Evolutionary conservation across 164 flowering plant species (phyloP), one percentile per base, ranked within the genome.

Genomic region (Stephania yunnanensis): DNA sequence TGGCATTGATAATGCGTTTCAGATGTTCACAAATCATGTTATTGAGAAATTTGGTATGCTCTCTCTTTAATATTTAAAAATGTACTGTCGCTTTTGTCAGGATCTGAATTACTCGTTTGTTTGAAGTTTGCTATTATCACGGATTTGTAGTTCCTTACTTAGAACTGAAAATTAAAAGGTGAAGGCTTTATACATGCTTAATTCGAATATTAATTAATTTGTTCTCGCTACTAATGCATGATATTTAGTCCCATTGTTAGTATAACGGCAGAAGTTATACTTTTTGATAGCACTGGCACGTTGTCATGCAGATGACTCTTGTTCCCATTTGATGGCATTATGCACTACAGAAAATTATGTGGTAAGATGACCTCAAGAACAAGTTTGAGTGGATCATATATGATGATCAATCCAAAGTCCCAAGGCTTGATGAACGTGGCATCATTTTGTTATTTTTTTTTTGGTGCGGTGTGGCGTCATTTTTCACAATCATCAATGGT

Each of bases 1-100:
- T 72, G 98, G 99, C 71, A 84, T 96, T 82, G 97, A 96, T 82
- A 92, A 90, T 89, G 95, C 97, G 73, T 92, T 96, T 81, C 98
- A 92, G 85, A 89, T 89, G 53, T 96, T 90, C 77, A 86, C 93
- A 42, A 87, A 89, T 69, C 89, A 73, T 81, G 84, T 96, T 67
- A 78, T 80, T 76, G 90, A 81, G 31, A 87, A 81, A 45, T 81
- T 96, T 82, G 98, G 99, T 93, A 68, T 75, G 72, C 44, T 48
- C 11, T 31, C 46, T 71, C 53, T 63, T 70, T 29, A 68, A 48
- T 25, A 29, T 12, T 71, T 66, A 48, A 48, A 48, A 50, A 2
- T 50, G 64, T 19, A 7, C 17, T 17, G 4, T 42, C 1, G 22
- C 11, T 45, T 66, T 5, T 68, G 4, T 30, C 46, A n/a, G 42